Base-by-base conservation (phyloP, 768 basidiomycete genomes). In the Lactarius trivialis region DNA sequence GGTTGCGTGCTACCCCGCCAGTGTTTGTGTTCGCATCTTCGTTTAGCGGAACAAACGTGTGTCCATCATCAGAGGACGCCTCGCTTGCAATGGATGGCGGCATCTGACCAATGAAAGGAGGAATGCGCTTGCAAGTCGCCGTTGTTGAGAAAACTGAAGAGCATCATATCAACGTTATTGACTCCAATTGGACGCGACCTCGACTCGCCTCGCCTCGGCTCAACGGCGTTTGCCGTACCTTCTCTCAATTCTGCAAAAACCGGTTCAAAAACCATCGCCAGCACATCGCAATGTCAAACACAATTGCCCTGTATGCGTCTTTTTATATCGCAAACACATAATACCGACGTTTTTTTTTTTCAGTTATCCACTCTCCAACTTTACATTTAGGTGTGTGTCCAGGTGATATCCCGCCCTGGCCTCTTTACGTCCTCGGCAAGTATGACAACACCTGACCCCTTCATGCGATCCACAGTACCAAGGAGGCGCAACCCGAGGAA, bases 401-500 rank as follows among this genome's bases (percentile, higher is more conserved):
- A 28, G 37, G 51, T 49, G 69, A 43, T 56, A 54, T 14, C 3
- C 32, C 48, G 48, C 36, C 5, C 49, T n/a, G 32, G 30, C 36
- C 12, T 50, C 55, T 54, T 55, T 63, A 49, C 36, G 56, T 58
- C 43, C 56, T 53, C 43, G 50, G 51, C 26, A 49, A 58, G 34
- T 7, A 21, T 50, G 62, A 49, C 34, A 50, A 36, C 55, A 57
- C 50, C 67, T 63, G 56, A 45, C 57, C 32, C 21, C 7, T 43
- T 58, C 55, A 51, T 37, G 28, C 37, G 56, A 53, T 26, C 17
- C 54, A 11, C 45, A 96, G 94, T 72, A 93, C 93, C 49, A 97
- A 98, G 73, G 95, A 97, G 71, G 86, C 93, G 0, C 97, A 98
- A 71, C 92, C 93, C 7, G 94, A 98, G 70, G 97, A 99, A 73